Evolutionary conservation across 306 rosid genomes (phyloP).

Genomic region (Dryas alaskensis): DNA sequence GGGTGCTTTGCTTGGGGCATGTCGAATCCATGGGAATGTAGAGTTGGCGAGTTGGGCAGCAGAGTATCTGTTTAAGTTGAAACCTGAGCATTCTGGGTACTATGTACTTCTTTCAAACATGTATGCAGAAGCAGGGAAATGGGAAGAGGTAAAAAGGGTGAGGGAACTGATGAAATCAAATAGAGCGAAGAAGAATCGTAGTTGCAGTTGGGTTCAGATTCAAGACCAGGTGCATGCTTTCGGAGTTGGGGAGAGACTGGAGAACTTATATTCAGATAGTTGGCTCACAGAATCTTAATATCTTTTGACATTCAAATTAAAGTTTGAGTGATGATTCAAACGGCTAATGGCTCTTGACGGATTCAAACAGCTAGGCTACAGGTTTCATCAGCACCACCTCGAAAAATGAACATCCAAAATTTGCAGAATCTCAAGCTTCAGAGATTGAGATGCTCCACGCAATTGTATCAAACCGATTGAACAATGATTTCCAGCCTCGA

Average conservation of each 20-base stretch:
- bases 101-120: constrained; percentile 82
- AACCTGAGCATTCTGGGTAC: constrained; percentile 79
- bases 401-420: constrained; percentile 57
- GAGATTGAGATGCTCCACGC: constrained; percentile 69
- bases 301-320: background rate
- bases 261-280: constrained; percentile 40
- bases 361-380: constrained; percentile 2
- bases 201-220: constrained; percentile 81
- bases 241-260: constrained; percentile 56
- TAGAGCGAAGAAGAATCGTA: constrained; percentile 72
- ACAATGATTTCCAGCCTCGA: constrained; percentile 49
- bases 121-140: constrained; percentile 88
- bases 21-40: constrained; percentile 69
- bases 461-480: constrained; percentile 40
- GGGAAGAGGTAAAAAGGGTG: constrained; percentile 75
- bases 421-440: constrained; percentile 51
- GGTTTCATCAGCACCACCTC: constrained; percentile 40
- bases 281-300: constrained; percentile 32
- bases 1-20: constrained; percentile 94
- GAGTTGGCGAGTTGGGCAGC: constrained; percentile 80
- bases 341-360: constrained; percentile 20
- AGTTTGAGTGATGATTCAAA: no score
- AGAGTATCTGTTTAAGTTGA: constrained; percentile 61
- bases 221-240: constrained; percentile 58
- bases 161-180: constrained; percentile 78